A percentile compares a stretch with the other conserved stretches of the same genome.
phyloP scores from a whole-genome alignment of 23 red algal genomes.

The Gracilaria domingensis region DNA sequence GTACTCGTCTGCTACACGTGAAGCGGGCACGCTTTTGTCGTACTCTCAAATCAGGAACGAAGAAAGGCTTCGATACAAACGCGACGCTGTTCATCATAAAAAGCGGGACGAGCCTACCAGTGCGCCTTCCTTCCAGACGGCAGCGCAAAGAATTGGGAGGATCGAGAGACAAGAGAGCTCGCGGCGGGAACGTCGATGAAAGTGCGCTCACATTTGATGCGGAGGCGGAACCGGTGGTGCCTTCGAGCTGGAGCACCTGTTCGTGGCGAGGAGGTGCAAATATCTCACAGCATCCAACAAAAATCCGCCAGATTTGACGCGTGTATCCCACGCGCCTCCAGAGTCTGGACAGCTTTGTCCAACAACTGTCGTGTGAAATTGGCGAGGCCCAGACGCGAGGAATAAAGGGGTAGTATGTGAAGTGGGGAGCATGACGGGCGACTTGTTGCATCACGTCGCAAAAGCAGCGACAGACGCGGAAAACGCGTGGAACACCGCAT shows the following conservation, averaged over 20 bases:
- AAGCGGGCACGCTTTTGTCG: neutral
- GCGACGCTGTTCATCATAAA: neutral
- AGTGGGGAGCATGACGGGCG: neutral
- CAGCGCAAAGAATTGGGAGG: too few species aligned
- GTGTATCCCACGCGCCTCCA: too few species aligned
- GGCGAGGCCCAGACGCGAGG: too few species aligned
- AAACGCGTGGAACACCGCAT: neutral
- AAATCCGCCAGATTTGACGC: too few species aligned
- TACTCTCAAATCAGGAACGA: neutral
- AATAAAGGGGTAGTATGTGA: too few species aligned
- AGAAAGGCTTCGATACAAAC: neutral
- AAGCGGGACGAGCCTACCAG: neutral
- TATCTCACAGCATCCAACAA: constrained; percentile 2
- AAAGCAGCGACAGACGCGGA: neutral
- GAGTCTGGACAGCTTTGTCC: too few species aligned
- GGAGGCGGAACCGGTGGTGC: neutral
- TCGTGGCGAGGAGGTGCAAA: neutral
- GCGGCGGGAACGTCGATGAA: too few species aligned
- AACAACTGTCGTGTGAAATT: too few species aligned
- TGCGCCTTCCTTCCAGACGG: too few species aligned
- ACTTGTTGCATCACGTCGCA: neutral
- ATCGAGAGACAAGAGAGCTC: too few species aligned
- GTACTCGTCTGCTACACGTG: neutral
- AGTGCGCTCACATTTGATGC: neutral
- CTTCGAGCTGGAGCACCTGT: neutral